These are phyloP conservation scores for Hypoxylon crocopeplum DNA, from an alignment of 495 filamentous ascomycete species.

Conservation along the genomic window DNA sequence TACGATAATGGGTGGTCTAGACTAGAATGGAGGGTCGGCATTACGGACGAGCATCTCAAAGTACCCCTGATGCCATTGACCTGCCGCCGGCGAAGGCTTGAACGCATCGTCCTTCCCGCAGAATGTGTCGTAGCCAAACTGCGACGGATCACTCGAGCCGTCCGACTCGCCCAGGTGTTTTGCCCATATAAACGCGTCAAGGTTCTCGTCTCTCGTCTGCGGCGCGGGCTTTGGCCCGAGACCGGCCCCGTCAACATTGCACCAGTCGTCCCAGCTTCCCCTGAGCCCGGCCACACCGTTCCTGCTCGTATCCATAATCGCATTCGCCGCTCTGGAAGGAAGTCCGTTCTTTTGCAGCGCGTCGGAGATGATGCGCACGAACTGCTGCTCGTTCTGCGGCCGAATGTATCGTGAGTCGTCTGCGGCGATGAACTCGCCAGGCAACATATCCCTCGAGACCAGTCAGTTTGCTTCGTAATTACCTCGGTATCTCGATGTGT, in stretches of 20 bases:
- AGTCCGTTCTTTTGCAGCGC: constrained; percentile 58
- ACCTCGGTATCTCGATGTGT: neutral
- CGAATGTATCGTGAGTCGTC: constrained; percentile 38
- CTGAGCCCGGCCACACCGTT: constrained; percentile 67
- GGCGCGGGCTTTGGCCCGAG: constrained; percentile 65
- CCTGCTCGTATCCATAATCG: constrained; percentile 56
- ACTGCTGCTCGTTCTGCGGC: constrained; percentile 64
- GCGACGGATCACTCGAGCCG: constrained; percentile 61
- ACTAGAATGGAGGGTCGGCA: too few species aligned
- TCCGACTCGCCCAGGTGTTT: constrained; percentile 72
- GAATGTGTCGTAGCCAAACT: constrained; percentile 62
- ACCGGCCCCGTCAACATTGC: constrained; percentile 68
- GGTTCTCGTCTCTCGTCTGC: constrained; percentile 57
- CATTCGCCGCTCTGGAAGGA: constrained; percentile 52
- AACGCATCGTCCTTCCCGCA: too few species aligned
- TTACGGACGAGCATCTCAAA: too few species aligned
- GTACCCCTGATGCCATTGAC: constrained; percentile 73
- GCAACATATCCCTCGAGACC: constrained; percentile 29
- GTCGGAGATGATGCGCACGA: constrained; percentile 63
- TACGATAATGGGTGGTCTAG: too few species aligned
- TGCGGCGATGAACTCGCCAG: constrained; percentile 64
- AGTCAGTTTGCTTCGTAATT: neutral
- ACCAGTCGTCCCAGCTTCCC: constrained; percentile 69
- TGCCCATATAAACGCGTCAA: constrained; percentile 73
- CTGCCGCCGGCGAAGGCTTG: too few species aligned